Conservation (phyloP, 371 early-diverging fungal species). For the Actinomortierella ambigua region DNA sequence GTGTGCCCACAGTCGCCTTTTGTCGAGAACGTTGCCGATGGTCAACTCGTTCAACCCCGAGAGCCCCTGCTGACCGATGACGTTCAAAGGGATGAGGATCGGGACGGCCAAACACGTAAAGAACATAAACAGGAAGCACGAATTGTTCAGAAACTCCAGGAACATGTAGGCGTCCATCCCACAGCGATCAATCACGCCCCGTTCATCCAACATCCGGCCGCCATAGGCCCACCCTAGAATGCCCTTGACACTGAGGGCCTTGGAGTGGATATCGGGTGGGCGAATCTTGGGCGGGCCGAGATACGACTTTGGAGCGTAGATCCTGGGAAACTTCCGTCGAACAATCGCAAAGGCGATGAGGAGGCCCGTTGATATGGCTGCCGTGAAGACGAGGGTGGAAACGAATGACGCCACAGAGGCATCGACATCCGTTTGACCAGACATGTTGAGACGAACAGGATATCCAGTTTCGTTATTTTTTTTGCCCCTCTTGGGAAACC, state of each 20-base stretch:
- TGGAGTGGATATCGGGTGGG: neutral
- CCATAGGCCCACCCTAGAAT: conserved; percentile 18
- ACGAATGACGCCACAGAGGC: conserved; percentile 38
- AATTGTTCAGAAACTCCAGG: conserved; percentile 31
- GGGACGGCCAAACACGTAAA: conserved; percentile 31
- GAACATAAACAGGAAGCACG: conserved; percentile 29
- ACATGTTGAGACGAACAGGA: too few species aligned
- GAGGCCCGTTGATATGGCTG: conserved; percentile 17
- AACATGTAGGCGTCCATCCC: conserved; percentile 44
- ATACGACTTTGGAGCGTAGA: conserved; percentile 32
- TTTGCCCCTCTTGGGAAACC: too few species aligned
- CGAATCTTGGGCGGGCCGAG: conserved; percentile 22
- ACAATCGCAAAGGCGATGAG: conserved; percentile 21
- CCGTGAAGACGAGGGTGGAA: conserved; percentile 26
- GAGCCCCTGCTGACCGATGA: conserved; percentile 16
- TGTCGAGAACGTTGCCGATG: conserved; percentile 33
- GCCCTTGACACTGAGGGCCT: neutral
- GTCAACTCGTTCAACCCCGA: conserved; percentile 38
- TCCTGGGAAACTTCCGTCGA: conserved; percentile 18
- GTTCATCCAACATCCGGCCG: conserved; percentile 7
- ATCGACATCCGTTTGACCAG: conserved; percentile 15
- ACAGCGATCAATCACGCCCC: conserved; percentile 21
- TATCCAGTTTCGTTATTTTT: too few species aligned
- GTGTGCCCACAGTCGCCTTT: conserved; percentile 39
- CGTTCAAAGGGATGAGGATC: conserved; percentile 35